Evolutionary conservation across 2,329 filamentous ascomycete species (phyloP).

Genomic region (Fusarium humuli): DNA sequence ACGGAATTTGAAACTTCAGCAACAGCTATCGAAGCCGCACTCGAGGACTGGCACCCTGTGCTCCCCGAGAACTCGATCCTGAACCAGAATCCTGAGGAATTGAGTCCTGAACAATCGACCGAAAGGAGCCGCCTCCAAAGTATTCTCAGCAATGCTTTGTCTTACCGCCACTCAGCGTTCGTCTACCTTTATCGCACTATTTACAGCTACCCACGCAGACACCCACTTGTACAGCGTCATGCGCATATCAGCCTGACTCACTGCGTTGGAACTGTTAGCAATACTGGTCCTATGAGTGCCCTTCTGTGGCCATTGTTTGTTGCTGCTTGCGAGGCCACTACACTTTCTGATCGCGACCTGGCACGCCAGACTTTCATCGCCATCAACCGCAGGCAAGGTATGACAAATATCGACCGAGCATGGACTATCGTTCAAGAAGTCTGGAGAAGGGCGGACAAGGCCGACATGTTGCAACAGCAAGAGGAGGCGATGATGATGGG

Average conservation of each 20-base stretch:
- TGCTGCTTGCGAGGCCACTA: slow-evolving; percentile 69
- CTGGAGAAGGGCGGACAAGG: slow-evolving; percentile 65
- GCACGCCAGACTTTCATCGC: slow-evolving; percentile 64
- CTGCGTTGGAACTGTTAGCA: slow-evolving; percentile 66
- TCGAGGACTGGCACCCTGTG: slow-evolving; percentile 67
- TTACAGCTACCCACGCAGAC: slow-evolving; percentile 59
- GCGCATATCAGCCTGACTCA: slow-evolving; percentile 62
- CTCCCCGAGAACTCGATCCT: slow-evolving; percentile 55
- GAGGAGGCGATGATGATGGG: slow-evolving; percentile 37
- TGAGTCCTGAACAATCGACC: slow-evolving; percentile 41
- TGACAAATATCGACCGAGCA: slow-evolving; percentile 72
- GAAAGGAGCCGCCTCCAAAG: slow-evolving; percentile 62
- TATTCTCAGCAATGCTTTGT: slow-evolving; percentile 69
- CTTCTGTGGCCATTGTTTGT: slow-evolving; percentile 74
- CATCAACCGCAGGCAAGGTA: slow-evolving; percentile 69
- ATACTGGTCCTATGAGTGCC: slow-evolving; percentile 71
- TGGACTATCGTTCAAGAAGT: slow-evolving; percentile 72
- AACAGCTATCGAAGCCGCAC: slow-evolving; percentile 65
- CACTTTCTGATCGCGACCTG: slow-evolving; percentile 61
- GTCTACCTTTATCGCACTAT: slow-evolving; percentile 69
- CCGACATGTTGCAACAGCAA: slow-evolving; percentile 43
- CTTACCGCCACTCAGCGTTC: slow-evolving; percentile 69
- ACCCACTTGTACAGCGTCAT: slow-evolving; percentile 66
- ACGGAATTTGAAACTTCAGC: slow-evolving; percentile 64
- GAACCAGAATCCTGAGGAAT: slow-evolving; percentile 40